Base-by-base conservation (phyloP, 2,329 filamentous ascomycete species). In the Monosporascus ibericus region DNA sequence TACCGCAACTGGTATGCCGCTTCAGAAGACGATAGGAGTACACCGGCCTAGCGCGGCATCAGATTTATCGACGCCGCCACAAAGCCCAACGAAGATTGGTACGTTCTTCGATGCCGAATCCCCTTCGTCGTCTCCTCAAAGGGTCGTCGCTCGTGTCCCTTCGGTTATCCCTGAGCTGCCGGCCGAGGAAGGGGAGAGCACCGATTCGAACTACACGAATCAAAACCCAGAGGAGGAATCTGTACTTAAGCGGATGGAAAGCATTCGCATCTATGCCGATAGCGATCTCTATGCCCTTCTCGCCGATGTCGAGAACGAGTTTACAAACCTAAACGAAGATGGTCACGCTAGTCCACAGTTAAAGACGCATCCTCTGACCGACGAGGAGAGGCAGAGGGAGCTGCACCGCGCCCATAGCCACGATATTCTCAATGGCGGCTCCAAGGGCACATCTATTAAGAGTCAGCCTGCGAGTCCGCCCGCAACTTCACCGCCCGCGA, bases 201-300 rank as follows among this genome's bases (percentile, higher is more conserved):
- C 30, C 30, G 30, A 64, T 40, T 50, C 49, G 15, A 18, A 53
- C 57, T 50, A 63, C 52, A 47, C 55, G 58, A 47, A 60, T 49
- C 40, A 61, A 34, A 61, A 57, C 34, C 53, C 59, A 2, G 61
- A 60, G n/a, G 57, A 58, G 15, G 62, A 69, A 39, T 61, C 63
- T 30, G 54, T 61, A 5, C 54, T 66, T 6, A 55, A 63, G 51
- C 60, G 65, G 14, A 65, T 82, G 38, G 81, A 87, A 65, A 87
- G 83, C 64, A 87, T 87, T 54, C 80, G 81, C 22, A 77, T 88
- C 58, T 88, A 87, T 58, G 84, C 83, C 22, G 84, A 84, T 53
- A 80, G 81, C 54, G 84, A 86, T 47, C 79, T 89, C 8, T 87
- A 84, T 58, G 78, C 81, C 2, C 74, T 88, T 2, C 72, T 88